Percentiles rank a stretch among this genome's conserved stretches.
Evolutionary conservation across 345 rosid species (phyloP).

Genomic region (Brassica carinata): DNA sequence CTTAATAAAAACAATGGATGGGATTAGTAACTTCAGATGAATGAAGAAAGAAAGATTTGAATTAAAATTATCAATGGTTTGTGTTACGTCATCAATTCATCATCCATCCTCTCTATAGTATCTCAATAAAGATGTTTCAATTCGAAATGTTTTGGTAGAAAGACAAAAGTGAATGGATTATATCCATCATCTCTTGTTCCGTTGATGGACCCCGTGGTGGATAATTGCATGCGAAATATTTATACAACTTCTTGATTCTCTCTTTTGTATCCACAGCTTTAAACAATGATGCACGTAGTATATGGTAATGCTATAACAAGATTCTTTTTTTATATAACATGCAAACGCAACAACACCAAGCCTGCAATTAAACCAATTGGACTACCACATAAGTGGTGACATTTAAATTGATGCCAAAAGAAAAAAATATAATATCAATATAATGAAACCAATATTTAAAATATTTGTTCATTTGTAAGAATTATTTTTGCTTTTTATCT

Average conservation of each 20-base stretch:
- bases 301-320: not conserved
- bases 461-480: not conserved
- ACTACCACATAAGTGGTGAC: no score
- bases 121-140: constrained; percentile 9
- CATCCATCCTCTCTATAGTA: constrained; percentile 23
- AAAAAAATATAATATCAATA: not conserved
- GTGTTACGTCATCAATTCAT: constrained; percentile 28
- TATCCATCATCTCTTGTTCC: constrained; percentile 13
- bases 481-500: not conserved
- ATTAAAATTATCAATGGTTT: not conserved
- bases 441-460: not conserved
- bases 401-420: no score
- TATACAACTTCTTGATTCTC: not conserved
- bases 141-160: constrained; percentile 7
- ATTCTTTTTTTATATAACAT: no score
- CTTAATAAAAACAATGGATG: not conserved
- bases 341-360: no score
- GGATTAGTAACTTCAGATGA: not conserved
- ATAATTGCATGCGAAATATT: constrained; percentile 11
- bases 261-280: not conserved
- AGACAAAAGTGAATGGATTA: constrained; percentile 18
- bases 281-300: not conserved
- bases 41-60: not conserved
- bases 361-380: no score
- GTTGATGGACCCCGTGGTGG: constrained; percentile 24